Evolutionary conservation across 352 stramenopile genomes (phyloP).

Genomic region (Pythium plurisporium): DNA sequence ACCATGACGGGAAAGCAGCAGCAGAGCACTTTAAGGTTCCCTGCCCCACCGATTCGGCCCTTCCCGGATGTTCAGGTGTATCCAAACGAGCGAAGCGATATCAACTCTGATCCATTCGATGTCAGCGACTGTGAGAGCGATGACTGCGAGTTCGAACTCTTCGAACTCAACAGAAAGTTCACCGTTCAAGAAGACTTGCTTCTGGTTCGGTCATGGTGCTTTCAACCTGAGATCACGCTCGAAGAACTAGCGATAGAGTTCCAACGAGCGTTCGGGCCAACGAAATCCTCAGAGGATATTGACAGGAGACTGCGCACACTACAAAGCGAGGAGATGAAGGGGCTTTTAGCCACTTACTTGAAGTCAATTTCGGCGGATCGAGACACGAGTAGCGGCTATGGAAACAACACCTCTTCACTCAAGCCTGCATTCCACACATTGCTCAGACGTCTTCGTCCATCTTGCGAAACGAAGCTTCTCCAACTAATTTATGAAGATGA

Average conservation of each 20-base stretch:
- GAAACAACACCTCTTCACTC: slow-evolving; percentile 20
- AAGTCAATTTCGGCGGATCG: slow-evolving; percentile 34
- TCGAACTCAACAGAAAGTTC: slow-evolving; percentile 39
- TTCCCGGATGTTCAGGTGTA: slow-evolving; percentile 23
- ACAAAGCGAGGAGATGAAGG: slow-evolving; percentile 30
- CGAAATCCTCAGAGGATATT: slow-evolving; percentile 31
- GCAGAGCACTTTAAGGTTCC: neutral
- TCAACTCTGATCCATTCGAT: neutral
- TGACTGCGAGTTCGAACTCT: slow-evolving; percentile 33
- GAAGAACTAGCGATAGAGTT: slow-evolving; percentile 39
- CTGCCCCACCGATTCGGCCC: slow-evolving; percentile 5
- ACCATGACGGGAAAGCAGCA: neutral
- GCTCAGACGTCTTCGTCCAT: slow-evolving; percentile 43
- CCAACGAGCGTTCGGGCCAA: slow-evolving; percentile 36
- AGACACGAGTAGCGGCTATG: slow-evolving; percentile 27
- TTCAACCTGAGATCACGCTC: slow-evolving; percentile 37
- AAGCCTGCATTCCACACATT: slow-evolving; percentile 45
- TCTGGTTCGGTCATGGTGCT: slow-evolving; percentile 54
- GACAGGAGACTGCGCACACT: slow-evolving; percentile 36
- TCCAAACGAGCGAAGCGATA: neutral
- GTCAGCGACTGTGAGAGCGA: slow-evolving; percentile 20
- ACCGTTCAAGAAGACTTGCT: slow-evolving; percentile 54
- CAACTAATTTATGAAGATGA: slow-evolving; percentile 63
- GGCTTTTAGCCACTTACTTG: slow-evolving; percentile 52
- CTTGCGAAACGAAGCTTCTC: slow-evolving; percentile 55